Evolutionary conservation across 495 filamentous ascomycete genomes (phyloP).

Genomic region (Patellaria atrata): DNA sequence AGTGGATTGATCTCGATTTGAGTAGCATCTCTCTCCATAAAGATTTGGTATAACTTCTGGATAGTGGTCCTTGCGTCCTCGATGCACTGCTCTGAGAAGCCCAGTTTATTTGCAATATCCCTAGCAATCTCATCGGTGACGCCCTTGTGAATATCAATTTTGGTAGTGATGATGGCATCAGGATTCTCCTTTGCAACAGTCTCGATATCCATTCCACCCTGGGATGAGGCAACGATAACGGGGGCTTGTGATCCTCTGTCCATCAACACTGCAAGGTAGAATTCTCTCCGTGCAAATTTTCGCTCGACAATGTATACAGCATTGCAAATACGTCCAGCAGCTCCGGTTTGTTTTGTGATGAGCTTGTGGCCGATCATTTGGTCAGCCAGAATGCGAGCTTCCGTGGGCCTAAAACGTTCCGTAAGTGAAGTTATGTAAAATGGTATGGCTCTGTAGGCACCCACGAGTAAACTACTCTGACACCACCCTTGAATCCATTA

Average conservation of each 20-base stretch:
- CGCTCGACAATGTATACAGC: conserved; percentile 97
- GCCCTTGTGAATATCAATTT: conserved; percentile 84
- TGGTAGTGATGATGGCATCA: conserved; percentile 82
- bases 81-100: conserved; percentile 93
- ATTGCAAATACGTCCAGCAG: conserved; percentile 80
- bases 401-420: conserved; percentile 40
- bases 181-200: conserved; percentile 94
- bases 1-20: conserved; percentile 99
- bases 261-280: conserved; percentile 97
- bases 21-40: conserved; percentile 94
- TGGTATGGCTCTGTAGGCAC: conserved; percentile 29
- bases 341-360: conserved; percentile 97
- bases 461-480: conserved; percentile 93
- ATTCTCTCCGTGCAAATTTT: conserved; percentile 97
- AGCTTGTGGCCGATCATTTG: conserved; percentile 99
- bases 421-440: not conserved
- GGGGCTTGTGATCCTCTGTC: conserved; percentile 83
- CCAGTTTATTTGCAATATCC: conserved; percentile 79
- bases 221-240: conserved; percentile 92
- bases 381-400: conserved; percentile 93
- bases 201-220: conserved; percentile 99
- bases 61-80: conserved; percentile 88
- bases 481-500: conserved; percentile 97
- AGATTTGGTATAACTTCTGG: conserved; percentile 96
- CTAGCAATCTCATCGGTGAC: conserved; percentile 91